Conservation (phyloP, 2,329 filamentous ascomycete species). For the Ilyonectria mors-panacis region DNA sequence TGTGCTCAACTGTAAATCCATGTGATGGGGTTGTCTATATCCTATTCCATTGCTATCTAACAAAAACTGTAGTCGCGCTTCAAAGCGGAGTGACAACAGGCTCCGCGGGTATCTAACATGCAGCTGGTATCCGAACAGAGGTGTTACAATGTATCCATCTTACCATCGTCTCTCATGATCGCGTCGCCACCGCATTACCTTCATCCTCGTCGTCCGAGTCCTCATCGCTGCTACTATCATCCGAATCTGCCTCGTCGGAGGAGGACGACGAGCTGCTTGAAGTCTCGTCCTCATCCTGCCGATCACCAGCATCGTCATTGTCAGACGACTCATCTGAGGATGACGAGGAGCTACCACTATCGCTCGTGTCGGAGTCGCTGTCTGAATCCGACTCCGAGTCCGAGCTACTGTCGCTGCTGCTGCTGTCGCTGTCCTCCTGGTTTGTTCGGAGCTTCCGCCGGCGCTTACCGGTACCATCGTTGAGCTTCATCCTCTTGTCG, state of each 20-base stretch:
- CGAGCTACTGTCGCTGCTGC: constrained; percentile 46
- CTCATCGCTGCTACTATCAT: constrained; percentile 47
- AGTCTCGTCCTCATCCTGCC: constrained; percentile 49
- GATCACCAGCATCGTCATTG: constrained; percentile 51
- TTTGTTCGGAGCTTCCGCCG: constrained; percentile 67
- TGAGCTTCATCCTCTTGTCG: constrained; percentile 60
- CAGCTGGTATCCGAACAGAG: constrained; percentile 36
- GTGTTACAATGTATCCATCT: constrained; percentile 45
- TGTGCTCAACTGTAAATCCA: neutral
- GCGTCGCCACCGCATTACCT: constrained; percentile 31
- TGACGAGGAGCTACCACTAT: constrained; percentile 54
- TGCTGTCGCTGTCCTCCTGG: constrained; percentile 58
- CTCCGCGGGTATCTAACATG: constrained; percentile 44
- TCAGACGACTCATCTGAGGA: constrained; percentile 55
- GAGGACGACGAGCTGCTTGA: constrained; percentile 60
- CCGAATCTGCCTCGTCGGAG: constrained; percentile 53
- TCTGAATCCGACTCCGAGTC: constrained; percentile 54
- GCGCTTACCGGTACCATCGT: constrained; percentile 65
- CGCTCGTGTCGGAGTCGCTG: constrained; percentile 51
- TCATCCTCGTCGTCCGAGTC: constrained; percentile 42
- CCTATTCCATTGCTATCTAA: constrained; percentile 21
- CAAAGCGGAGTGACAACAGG: constrained; percentile 30
- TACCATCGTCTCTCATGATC: constrained; percentile 28
- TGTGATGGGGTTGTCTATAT: constrained; percentile 21
- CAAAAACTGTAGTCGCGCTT: constrained; percentile 26